Conservation (phyloP, 2,329 filamentous ascomycete species). For the Penicillium freii region DNA sequence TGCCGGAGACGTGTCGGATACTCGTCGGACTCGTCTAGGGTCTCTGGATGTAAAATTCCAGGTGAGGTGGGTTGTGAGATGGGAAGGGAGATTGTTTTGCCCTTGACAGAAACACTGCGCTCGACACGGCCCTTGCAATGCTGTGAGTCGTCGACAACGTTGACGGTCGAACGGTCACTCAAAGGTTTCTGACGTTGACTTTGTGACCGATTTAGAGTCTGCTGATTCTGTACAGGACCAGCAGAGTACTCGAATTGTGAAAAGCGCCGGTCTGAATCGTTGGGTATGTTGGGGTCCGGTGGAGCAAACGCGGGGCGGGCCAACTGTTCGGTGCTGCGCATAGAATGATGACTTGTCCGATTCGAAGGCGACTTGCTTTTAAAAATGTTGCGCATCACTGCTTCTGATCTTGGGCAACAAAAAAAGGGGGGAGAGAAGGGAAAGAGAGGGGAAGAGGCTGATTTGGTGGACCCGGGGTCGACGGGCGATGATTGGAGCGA, state of each 20-base stretch:
- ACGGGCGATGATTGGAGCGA: slow-evolving; percentile 4
- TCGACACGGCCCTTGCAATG: slow-evolving; percentile 29
- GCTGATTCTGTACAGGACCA: background rate
- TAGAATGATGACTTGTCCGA: slow-evolving; percentile 13
- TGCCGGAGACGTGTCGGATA: background rate
- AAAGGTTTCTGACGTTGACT: slow-evolving; percentile 26
- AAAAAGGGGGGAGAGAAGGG: background rate
- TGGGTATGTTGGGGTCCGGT: slow-evolving; percentile 17
- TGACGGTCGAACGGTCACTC: slow-evolving; percentile 21
- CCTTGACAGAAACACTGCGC: slow-evolving; percentile 30
- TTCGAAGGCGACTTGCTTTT: slow-evolving; percentile 21
- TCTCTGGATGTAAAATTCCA: slow-evolving; percentile 11
- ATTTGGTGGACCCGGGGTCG: background rate
- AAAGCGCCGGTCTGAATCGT: slow-evolving; percentile 6
- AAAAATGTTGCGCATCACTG: slow-evolving; percentile 29
- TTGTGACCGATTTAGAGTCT: slow-evolving; percentile 23
- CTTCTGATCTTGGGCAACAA: background rate
- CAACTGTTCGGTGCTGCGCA: slow-evolving; percentile 25
- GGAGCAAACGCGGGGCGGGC: slow-evolving; percentile 17
- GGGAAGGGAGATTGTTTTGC: slow-evolving; percentile 19
- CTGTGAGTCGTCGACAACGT: slow-evolving; percentile 27
- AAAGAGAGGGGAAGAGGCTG: background rate
- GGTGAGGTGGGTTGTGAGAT: slow-evolving; percentile 24
- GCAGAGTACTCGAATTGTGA: slow-evolving; percentile 9
- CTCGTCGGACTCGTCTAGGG: slow-evolving; percentile 2